These are phyloP conservation scores for Ilex paraguariensis DNA, from an alignment of 305 asterid genomes.

Conservation along the genomic window DNA sequence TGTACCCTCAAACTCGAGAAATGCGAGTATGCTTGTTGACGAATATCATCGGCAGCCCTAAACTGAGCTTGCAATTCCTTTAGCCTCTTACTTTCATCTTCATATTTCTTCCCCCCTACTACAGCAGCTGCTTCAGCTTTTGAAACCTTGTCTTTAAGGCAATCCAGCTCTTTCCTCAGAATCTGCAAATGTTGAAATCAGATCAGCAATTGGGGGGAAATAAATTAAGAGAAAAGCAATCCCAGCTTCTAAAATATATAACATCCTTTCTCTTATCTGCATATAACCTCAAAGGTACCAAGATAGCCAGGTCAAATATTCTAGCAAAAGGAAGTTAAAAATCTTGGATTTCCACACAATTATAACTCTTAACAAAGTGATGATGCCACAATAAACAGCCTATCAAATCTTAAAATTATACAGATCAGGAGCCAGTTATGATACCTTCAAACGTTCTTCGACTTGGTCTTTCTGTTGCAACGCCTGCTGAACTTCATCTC, in stretches of 20 bases:
- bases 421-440: background rate
- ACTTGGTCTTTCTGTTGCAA: conserved; percentile 65
- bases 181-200: conserved; percentile 33
- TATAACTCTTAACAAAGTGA: too few species aligned
- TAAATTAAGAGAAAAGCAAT: background rate
- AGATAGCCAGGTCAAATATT: too few species aligned
- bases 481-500: conserved; percentile 81
- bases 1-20: conserved; percentile 54
- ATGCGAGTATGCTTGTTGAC: conserved; percentile 67
- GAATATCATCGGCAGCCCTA: conserved; percentile 66
- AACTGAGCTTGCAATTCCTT: conserved; percentile 60
- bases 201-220: background rate
- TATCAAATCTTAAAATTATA: too few species aligned
- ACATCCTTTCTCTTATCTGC: background rate
- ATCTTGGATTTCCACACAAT: too few species aligned
- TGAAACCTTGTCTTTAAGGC: conserved; percentile 46
- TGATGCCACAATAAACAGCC: too few species aligned
- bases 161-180: conserved; percentile 66
- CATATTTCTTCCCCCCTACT: conserved; percentile 49
- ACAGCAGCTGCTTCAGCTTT: conserved; percentile 51
- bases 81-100: conserved; percentile 47
- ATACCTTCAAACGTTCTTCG: conserved; percentile 80
- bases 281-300: too few species aligned
- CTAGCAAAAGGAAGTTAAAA: too few species aligned
- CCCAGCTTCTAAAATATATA: background rate